These are phyloP conservation scores for Geum urbanum DNA, from an alignment of 306 rosid species.

Conservation along the genomic window DNA sequence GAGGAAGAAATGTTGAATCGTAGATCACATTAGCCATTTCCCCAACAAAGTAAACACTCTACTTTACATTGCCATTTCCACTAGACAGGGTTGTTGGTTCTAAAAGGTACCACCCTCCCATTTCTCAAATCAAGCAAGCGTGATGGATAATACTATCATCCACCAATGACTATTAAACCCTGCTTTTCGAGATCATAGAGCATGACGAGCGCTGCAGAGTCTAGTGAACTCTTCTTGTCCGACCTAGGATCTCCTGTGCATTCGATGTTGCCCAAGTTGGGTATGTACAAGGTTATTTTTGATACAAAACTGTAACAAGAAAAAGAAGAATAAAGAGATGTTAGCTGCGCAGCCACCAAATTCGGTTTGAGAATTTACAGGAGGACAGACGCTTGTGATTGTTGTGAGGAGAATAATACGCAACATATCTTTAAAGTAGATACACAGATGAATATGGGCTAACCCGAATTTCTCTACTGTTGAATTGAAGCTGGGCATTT, in stretches of 20 bases:
- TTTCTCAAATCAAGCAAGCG: background rate
- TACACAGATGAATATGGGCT: conserved; percentile 15
- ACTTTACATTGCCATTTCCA: background rate
- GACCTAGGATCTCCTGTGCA: conserved; percentile 70
- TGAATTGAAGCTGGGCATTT: conserved; percentile 54
- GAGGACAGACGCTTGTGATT: conserved; percentile 19
- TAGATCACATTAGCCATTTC: background rate
- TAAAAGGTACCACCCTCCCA: conserved; percentile 7
- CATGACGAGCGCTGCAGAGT: conserved; percentile 66
- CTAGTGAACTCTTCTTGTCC: conserved; percentile 78
- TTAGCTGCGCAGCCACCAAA: conserved; percentile 45
- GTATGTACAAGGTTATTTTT: conserved; percentile 56
- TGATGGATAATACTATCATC: conserved; percentile 15
- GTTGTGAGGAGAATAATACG: background rate
- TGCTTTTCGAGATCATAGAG: conserved; percentile 54
- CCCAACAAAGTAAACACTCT: background rate
- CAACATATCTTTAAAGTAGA: background rate
- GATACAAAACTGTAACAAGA: conserved; percentile 51
- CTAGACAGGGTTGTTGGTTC: conserved; percentile 8
- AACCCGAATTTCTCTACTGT: conserved; percentile 64
- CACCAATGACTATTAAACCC: conserved; percentile 51
- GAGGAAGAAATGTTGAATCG: background rate
- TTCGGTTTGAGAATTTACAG: conserved; percentile 40
- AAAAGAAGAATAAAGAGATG: conserved; percentile 15
- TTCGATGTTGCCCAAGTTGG: conserved; percentile 47